Conservation (phyloP, 2,329 filamentous ascomycete genomes). For the Thelonectria blattea region DNA sequence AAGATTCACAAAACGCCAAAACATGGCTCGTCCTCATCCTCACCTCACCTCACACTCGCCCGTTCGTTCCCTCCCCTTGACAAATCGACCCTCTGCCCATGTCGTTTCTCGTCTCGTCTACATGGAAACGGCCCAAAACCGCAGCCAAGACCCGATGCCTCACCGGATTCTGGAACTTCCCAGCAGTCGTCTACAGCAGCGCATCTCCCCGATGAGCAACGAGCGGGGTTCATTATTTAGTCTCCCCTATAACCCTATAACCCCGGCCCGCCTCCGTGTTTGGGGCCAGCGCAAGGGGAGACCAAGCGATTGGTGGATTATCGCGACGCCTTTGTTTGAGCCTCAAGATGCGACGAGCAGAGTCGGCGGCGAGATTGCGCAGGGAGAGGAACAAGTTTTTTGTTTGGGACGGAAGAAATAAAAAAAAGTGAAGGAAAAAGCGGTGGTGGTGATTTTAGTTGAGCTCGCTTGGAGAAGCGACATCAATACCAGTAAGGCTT, state of each 20-base stretch:
- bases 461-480: slow-evolving; percentile 4
- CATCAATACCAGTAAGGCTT: slow-evolving; percentile 6
- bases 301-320: slow-evolving; percentile 36
- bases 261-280: slow-evolving; percentile 22
- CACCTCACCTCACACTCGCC: too few species aligned
- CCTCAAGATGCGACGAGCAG: slow-evolving; percentile 31
- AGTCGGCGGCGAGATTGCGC: slow-evolving; percentile 16
- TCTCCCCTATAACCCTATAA: too few species aligned
- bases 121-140: slow-evolving; percentile 17
- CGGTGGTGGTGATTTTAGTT: not conserved
- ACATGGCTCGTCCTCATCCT: not conserved
- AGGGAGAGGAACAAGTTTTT: not conserved
- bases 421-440: not conserved
- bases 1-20: not conserved
- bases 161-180: slow-evolving; percentile 39
- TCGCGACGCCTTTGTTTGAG: slow-evolving; percentile 34
- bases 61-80: too few species aligned
- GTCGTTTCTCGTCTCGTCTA: not conserved
- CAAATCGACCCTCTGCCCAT: not conserved
- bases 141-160: slow-evolving; percentile 32
- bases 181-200: not conserved
- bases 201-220: not conserved
- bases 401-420: not conserved
- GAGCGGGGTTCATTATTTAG: too few species aligned
- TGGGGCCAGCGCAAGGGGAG: slow-evolving; percentile 39